Conservation (phyloP, 169 alveolate genomes). For the Theileria equi region DNA sequence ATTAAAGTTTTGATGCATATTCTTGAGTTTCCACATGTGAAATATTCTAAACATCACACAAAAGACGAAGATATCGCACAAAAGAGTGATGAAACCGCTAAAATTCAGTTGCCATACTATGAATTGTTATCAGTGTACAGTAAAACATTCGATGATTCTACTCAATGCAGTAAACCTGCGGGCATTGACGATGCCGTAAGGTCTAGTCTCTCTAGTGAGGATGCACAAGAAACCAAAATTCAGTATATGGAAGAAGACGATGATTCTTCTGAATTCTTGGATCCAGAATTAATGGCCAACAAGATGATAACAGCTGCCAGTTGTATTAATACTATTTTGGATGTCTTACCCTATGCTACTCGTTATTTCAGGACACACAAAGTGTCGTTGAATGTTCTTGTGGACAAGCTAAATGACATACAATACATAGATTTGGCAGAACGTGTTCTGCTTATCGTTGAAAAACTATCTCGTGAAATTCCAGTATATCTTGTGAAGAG, state of each 20-base stretch:
- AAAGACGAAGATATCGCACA: background rate
- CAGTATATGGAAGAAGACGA: conserved; percentile 5
- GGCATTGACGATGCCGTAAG: background rate
- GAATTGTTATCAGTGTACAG: conserved; percentile 13
- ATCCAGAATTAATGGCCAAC: conserved; percentile 26
- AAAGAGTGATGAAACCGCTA: background rate
- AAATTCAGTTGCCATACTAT: conserved; percentile 17
- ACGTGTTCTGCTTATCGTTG: conserved; percentile 42
- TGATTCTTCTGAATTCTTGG: background rate
- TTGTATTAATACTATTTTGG: conserved; percentile 52
- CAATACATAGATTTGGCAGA: conserved; percentile 62
- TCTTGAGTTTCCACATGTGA: conserved; percentile 30
- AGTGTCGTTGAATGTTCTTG: conserved; percentile 1
- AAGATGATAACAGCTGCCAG: conserved; percentile 42
- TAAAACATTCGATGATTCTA: background rate
- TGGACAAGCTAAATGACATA: conserved; percentile 14
- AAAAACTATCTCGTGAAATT: conserved; percentile 44
- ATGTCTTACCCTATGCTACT: conserved; percentile 40
- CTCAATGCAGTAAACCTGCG: too few relatives aligned
- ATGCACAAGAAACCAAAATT: conserved; percentile 2
- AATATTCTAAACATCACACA: conserved; percentile 12
- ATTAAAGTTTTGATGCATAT: conserved; percentile 44
- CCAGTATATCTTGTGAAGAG: conserved; percentile 48
- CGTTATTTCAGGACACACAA: conserved; percentile 39
- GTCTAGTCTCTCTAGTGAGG: background rate